Evolutionary conservation across 345 rosid genomes (phyloP), one percentile per base, ranked within the genome.

Genomic region (Syzygium aqueum): DNA sequence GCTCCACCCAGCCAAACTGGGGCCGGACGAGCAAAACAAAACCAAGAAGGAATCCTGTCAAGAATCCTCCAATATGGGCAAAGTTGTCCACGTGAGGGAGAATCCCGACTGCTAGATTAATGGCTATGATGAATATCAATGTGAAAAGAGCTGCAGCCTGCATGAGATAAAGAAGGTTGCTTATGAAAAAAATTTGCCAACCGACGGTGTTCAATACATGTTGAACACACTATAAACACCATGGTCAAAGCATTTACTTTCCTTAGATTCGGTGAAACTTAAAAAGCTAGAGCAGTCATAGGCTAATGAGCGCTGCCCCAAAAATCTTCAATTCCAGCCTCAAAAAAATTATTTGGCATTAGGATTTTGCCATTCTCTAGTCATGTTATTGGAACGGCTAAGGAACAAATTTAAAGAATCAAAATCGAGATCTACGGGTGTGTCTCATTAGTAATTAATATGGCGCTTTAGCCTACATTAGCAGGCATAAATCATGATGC

Each of bases 81-180:
- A 95, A 98, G 92, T 98, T 98, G 93, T 96, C 99, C 8, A 96
- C 98, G 14, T 93, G 95, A 83, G 99, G 99, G 87, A 98, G 97
- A 86, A 98, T 92, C 61, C 99, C 99, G 6, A 93, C 86, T 0
- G 90, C 94, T 80, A 93, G 88, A 87, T 93, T 93, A 61, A 93
- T 87, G 86, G 86, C 92, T 3, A 91, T 89, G 89, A 93, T 90
- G 87, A 93, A 15, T 40, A 91, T 65, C 5, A 93, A 93, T 5
- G 94, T 93, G 40, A 91, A 51, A 27, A 93, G 87, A 83, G 94
- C 93, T 49, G 94, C 93, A 77, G 90, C 91, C 94, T 93, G 86
- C 80, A 88, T 6, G 14, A 33, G 49, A 73, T 73, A 37, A 37
- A 73, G 49, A 33, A 37, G 80, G 9, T 33, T 73, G 3, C n/a